A percentile compares a stretch with the other conserved stretches of the same genome.
Evolutionary conservation across 2,329 filamentous ascomycete species (phyloP).

Genomic region (Nemania abortiva): DNA sequence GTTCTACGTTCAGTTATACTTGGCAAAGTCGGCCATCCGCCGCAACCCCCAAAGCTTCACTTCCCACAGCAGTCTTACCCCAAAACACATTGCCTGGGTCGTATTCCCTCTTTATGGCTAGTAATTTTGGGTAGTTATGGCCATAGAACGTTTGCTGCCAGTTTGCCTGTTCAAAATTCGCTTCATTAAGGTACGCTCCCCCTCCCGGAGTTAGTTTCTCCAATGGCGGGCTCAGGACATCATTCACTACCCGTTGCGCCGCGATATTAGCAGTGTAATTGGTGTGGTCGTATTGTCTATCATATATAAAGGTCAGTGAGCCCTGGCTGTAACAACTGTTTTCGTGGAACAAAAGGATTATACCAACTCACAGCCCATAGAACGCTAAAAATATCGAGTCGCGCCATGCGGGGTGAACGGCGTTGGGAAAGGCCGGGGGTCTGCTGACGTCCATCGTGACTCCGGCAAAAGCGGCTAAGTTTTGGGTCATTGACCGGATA

Average conservation of each 20-base stretch:
- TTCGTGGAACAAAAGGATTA: not conserved
- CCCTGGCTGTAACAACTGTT: not conserved
- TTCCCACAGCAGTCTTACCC: constrained; percentile 62
- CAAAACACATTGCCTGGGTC: constrained; percentile 63
- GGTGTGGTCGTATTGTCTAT: constrained; percentile 31
- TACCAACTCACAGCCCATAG: constrained; percentile 41
- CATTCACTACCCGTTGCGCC: constrained; percentile 42
- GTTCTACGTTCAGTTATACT: too few species aligned
- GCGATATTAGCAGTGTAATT: constrained; percentile 33
- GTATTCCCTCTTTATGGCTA: constrained; percentile 63
- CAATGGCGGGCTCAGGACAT: constrained; percentile 1
- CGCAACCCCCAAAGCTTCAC: constrained; percentile 51
- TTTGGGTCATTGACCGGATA: constrained; percentile 48
- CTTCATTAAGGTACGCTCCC: constrained; percentile 28
- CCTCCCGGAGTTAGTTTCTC: constrained; percentile 6
- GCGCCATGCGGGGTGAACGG: constrained; percentile 53
- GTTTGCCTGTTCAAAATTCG: constrained; percentile 19
- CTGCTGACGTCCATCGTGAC: constrained; percentile 47
- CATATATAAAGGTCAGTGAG: not conserved
- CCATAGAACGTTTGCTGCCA: constrained; percentile 62
- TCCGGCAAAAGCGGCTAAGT: constrained; percentile 48
- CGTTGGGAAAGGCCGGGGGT: constrained; percentile 44
- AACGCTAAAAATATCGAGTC: constrained; percentile 47
- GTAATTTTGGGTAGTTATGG: constrained; percentile 57
- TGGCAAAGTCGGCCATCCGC: constrained; percentile 7